Evolutionary conservation across 345 rosid genomes (phyloP).

Genomic region (Turritis glabra): DNA sequence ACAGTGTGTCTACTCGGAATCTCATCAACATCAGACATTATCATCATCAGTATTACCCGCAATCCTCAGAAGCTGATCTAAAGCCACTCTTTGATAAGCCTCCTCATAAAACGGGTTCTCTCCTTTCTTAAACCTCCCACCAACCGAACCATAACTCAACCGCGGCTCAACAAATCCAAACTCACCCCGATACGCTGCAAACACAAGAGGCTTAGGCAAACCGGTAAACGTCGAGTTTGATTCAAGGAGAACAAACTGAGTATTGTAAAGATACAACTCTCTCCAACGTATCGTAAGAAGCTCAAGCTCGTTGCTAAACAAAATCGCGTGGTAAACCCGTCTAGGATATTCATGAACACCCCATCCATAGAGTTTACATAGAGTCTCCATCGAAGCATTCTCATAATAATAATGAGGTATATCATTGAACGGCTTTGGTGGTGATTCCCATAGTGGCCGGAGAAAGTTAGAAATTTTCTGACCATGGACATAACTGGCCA

Average conservation of each 20-base stretch:
- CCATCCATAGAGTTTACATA: no score
- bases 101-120: constrained; percentile 70
- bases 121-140: constrained; percentile 64
- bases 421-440: constrained; percentile 53
- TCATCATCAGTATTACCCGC: constrained; percentile 74
- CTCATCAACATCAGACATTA: constrained; percentile 73
- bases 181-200: constrained; percentile 49
- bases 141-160: constrained; percentile 60
- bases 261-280: constrained; percentile 64
- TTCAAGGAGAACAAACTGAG: constrained; percentile 69
- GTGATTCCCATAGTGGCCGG: constrained; percentile 70
- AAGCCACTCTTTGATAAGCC: constrained; percentile 68
- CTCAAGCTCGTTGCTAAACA: no score
- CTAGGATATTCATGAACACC: no score
- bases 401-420: no score
- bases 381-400: no score
- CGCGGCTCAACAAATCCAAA: constrained; percentile 62
- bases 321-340: no score
- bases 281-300: constrained; percentile 49
- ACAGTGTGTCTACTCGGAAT: constrained; percentile 70
- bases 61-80: constrained; percentile 62
- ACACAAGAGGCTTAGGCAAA: constrained; percentile 53
- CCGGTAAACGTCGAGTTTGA: constrained; percentile 78
- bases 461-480: constrained; percentile 70
- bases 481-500: constrained; percentile 54